Evolutionary conservation across 2,329 filamentous ascomycete species (phyloP).

Genomic region (Fusarium sp.): DNA sequence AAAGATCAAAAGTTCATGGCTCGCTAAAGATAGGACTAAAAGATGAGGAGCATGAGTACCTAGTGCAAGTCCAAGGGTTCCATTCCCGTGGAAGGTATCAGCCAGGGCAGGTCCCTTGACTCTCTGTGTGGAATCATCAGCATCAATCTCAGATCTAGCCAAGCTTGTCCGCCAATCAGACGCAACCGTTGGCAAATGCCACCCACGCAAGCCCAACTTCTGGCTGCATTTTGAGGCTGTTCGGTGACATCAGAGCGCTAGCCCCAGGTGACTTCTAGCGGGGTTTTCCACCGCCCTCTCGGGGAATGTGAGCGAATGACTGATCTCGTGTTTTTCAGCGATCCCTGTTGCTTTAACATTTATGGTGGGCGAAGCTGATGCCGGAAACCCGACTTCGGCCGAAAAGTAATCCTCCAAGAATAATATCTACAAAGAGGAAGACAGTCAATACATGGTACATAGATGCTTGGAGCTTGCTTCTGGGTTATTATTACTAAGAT

Average conservation of each 20-base stretch:
- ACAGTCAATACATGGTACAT: not conserved
- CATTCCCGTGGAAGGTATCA: conserved; percentile 11
- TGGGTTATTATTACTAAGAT: not conserved
- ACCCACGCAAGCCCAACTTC: conserved; percentile 13
- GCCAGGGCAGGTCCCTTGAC: conserved; percentile 26
- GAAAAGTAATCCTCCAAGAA: not conserved
- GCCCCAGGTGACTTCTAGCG: conserved; percentile 21
- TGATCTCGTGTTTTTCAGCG: conserved; percentile 32
- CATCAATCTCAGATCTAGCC: conserved; percentile 30
- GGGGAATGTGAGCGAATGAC: conserved; percentile 29
- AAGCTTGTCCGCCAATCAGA: conserved; percentile 18
- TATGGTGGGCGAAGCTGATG: not conserved
- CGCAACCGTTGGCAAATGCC: conserved; percentile 4
- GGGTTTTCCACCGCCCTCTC: not conserved
- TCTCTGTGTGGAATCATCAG: conserved; percentile 30
- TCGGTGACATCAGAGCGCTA: conserved; percentile 31
- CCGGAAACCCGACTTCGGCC: conserved; percentile 33
- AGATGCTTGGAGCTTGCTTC: not conserved
- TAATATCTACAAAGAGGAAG: not conserved
- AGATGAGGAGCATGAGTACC: conserved; percentile 8
- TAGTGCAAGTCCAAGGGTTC: conserved; percentile 25
- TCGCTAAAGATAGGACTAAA: conserved; percentile 11
- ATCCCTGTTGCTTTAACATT: conserved; percentile 16
- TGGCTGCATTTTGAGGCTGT: conserved; percentile 1
- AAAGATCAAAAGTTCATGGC: conserved; percentile 5